These are phyloP conservation scores for Pneumocystis sp. DNA, from an alignment of 1,139 yeast genomes.

Conservation along the genomic window DNA sequence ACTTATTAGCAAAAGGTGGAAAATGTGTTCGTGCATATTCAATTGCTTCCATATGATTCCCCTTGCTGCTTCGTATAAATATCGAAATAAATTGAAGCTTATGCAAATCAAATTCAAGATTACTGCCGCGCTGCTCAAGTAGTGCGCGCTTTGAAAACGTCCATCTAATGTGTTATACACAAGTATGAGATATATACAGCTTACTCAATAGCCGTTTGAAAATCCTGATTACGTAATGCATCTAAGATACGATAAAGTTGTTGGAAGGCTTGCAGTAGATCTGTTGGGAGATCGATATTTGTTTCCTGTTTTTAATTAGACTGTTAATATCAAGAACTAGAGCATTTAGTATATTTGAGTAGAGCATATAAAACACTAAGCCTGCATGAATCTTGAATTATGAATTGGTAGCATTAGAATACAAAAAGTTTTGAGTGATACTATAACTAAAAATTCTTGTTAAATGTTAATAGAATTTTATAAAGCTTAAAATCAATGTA, in stretches of 20 bases:
- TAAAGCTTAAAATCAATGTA: no score
- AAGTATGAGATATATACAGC: constrained; percentile 17
- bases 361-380: no score
- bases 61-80: constrained; percentile 19
- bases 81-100: constrained; percentile 36
- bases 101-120: constrained; percentile 50
- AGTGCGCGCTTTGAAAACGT: constrained; percentile 18
- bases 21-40: constrained; percentile 42
- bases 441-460: no score
- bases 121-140: constrained; percentile 23
- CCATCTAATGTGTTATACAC: background rate
- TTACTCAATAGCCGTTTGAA: constrained; percentile 32
- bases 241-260: constrained; percentile 26
- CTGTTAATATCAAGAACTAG: no score
- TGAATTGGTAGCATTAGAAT: no score
- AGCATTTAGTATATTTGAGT: background rate
- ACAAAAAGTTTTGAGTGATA: no score
- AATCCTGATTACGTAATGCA: constrained; percentile 20
- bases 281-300: constrained; percentile 20
- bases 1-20: constrained; percentile 28
- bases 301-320: constrained; percentile 20
- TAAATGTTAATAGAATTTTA: no score
- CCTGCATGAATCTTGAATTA: no score
- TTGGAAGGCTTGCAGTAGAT: constrained; percentile 25
- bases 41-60: constrained; percentile 28